A percentile compares a stretch with the other conserved stretches of the same genome.
phyloP scores from a whole-genome alignment of 1,284 basidiomycete species.

The Pisolithus thermaeus region DNA sequence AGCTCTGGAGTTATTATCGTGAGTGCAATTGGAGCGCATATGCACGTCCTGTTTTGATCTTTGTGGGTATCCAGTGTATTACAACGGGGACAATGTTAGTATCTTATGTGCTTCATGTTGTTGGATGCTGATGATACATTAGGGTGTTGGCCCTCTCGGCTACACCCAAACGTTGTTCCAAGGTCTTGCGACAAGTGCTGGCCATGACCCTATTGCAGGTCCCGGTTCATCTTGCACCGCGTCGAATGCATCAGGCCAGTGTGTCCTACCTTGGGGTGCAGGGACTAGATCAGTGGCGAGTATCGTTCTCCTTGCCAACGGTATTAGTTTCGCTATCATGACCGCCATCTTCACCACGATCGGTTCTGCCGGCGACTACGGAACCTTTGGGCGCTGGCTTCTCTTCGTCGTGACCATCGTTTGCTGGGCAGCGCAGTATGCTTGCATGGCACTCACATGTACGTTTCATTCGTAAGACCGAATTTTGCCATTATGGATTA shows the following conservation, averaged over 20 bases:
- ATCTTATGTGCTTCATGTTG: neutral
- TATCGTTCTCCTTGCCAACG: conserved; percentile 69
- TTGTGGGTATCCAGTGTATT: conserved; percentile 45
- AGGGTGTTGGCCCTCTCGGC: conserved; percentile 58
- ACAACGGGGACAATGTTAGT: conserved; percentile 64
- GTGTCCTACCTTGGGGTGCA: conserved; percentile 67
- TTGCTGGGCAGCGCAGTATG: conserved; percentile 77
- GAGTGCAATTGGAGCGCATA: conserved; percentile 15
- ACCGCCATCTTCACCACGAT: conserved; percentile 77
- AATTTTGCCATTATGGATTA: neutral
- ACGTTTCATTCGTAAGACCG: conserved; percentile 13
- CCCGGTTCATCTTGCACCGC: conserved; percentile 60
- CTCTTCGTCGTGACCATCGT: conserved; percentile 66
- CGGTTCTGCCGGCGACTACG: conserved; percentile 78
- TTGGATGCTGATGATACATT: neutral
- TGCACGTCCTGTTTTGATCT: neutral
- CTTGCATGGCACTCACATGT: conserved; percentile 68
- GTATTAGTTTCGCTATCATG: conserved; percentile 75
- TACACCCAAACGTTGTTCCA: conserved; percentile 74
- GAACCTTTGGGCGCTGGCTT: conserved; percentile 72
- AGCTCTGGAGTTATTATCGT: conserved; percentile 74
- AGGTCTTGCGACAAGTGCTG: conserved; percentile 59
- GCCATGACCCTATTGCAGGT: conserved; percentile 61
- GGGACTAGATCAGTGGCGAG: conserved; percentile 70
- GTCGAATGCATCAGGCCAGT: conserved; percentile 52